These are phyloP conservation scores for Bonia amplexicaulis DNA, from an alignment of 176 grass and related monocot genomes.

Conservation along the genomic window DNA sequence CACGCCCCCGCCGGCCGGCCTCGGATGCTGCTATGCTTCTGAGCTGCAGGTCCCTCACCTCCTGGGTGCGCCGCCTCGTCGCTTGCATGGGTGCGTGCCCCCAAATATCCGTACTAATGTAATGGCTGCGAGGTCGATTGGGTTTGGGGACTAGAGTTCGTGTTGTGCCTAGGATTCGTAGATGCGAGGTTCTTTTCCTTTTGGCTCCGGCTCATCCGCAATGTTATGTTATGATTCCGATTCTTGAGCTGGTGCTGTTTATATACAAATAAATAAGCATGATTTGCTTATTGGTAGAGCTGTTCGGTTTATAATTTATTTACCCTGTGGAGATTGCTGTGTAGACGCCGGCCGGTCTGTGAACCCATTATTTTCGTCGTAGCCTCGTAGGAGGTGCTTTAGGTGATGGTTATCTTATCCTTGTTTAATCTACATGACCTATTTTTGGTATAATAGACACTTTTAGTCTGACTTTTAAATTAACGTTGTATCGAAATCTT, in stretches of 20 bases:
- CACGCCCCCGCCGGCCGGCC: not conserved
- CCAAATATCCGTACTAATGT: not conserved
- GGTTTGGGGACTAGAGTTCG: not conserved
- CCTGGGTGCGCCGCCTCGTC: slow-evolving; percentile 73
- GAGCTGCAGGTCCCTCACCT: slow-evolving; percentile 57
- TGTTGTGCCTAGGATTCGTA: not conserved
- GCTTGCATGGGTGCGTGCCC: slow-evolving; percentile 77
- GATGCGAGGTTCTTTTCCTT: slow-evolving; percentile 3
- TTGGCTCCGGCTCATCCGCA: not conserved
- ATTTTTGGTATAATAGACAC: not conserved
- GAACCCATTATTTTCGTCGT: not conserved
- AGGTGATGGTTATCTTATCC: slow-evolving; percentile 17
- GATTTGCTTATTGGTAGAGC: not conserved
- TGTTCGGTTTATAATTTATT: not conserved
- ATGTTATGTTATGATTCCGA: slow-evolving; percentile 1
- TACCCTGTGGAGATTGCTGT: not conserved
- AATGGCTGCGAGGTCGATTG: not conserved
- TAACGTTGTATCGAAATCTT: not conserved
- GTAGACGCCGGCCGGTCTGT: not conserved
- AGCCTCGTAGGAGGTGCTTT: not conserved
- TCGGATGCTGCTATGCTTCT: slow-evolving; percentile 53
- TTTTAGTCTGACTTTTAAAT: slow-evolving; percentile 15
- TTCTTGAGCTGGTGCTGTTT: not conserved
- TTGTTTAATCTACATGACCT: slow-evolving; percentile 17
- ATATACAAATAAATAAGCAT: not conserved